Base-by-base conservation (phyloP, 495 filamentous ascomycete species). In the Glarea lozoyensis region DNA sequence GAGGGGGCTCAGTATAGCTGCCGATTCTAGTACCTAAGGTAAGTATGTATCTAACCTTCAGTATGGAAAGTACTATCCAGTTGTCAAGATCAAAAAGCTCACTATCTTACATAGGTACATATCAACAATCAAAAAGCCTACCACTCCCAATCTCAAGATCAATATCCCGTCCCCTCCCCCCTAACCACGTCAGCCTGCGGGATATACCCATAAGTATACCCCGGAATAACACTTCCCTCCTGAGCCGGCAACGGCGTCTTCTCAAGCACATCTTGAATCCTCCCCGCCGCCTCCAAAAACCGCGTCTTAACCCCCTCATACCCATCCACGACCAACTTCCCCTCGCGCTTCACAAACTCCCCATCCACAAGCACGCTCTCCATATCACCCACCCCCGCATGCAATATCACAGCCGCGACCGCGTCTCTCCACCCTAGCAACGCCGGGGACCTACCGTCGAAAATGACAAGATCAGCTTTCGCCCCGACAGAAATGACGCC, bases 401-500 rank as follows among this genome's bases (percentile, higher is more conserved):
- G 71, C 39, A 76, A 48, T 2, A 76, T 59, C 9, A 76, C 58
- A 1, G 72, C 72, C 10, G 71, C 68, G 21, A 76, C 65, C 3
- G 71, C 67, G 42, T 76, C 71, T 16, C 36, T 49, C 63, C 66
- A 69, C 1, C 68, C 69, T 3, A 74, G 50, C 64, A 76, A 54
- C 3, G 49, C 48, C 4, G 71, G 70, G 2, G 63, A 46, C 0
- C 50, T 56, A 11, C 67, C 69, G 40, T 70, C 56, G 56, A 69
- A 74, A n/a, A 74, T 58, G 12, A 69, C 62, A n/a, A 75, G 34
- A 37, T 75, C 70, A 1, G 70, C 70, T 42, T 66, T 66, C 1
- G 66, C 64, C 5, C 68, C 70, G 1, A 57, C 59, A 6, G 43
- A 52, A 38, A 75, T 58, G 10, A 61, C 60, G 37, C 70, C 70